phyloP scores from a whole-genome alignment of 768 basidiomycete species.

The Amanita thiersii region DNA sequence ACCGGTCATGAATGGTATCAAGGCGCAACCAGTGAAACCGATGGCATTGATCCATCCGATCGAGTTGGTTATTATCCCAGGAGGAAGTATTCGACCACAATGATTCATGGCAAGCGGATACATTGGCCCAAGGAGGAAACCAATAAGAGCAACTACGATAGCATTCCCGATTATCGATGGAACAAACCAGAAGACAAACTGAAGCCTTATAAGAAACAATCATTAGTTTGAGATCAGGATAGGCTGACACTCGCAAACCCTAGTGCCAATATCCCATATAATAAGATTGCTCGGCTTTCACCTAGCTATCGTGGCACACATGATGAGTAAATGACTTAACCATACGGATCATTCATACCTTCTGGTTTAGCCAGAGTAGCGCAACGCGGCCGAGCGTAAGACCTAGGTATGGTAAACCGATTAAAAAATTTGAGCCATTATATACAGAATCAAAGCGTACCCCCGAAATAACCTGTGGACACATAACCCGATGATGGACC shows the following conservation, averaged over 20 bases:
- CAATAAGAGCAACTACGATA: constrained; percentile 53
- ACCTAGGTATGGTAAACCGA: no score
- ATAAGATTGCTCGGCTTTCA: constrained; percentile 40
- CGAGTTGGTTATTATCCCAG: constrained; percentile 37
- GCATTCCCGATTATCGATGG: constrained; percentile 57
- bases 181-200: constrained; percentile 62
- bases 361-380: constrained; percentile 47
- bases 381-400: constrained; percentile 47
- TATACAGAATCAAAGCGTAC: no score
- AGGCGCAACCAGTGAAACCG: constrained; percentile 41
- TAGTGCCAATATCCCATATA: constrained; percentile 44
- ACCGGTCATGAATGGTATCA: constrained; percentile 45
- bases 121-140: constrained; percentile 46
- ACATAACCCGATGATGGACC: constrained; percentile 39
- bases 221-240: no score
- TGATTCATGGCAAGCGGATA: constrained; percentile 51
- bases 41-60: constrained; percentile 46
- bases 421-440: no score
- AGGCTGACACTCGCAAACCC: no score
- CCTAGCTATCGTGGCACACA: no score
- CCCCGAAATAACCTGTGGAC: constrained; percentile 49
- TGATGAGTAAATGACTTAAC: no score
- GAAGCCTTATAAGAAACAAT: no score
- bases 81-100: constrained; percentile 42
- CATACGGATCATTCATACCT: no score